Evolutionary conservation across 176 grass and related monocot species (phyloP).

Genomic region (Oryza officinalis): DNA sequence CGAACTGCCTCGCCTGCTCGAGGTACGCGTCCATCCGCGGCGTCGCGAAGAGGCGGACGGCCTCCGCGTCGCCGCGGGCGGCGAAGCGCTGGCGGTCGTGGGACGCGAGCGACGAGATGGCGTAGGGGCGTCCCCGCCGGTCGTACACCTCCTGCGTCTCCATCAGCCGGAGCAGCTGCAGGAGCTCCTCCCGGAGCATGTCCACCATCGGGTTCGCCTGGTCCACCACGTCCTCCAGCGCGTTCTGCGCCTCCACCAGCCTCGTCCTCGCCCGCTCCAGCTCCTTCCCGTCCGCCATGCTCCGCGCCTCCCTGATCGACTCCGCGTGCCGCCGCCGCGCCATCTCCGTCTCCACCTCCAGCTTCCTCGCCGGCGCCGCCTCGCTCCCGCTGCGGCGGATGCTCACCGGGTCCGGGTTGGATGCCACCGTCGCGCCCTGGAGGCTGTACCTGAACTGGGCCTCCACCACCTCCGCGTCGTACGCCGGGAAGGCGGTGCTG

Average conservation of each 20-base stretch:
- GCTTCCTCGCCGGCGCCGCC: not conserved
- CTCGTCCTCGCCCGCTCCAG: not conserved
- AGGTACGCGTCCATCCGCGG: slow-evolving; percentile 30
- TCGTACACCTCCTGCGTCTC: slow-evolving; percentile 4
- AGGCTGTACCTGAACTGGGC: not conserved
- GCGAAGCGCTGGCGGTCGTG: slow-evolving; percentile 30
- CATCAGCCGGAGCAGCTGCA: slow-evolving; percentile 12
- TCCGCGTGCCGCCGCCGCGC: not conserved
- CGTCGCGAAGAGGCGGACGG: slow-evolving; percentile 21
- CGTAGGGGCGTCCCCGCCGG: not conserved
- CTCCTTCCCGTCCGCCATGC: not conserved
- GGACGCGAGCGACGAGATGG: slow-evolving; percentile 14
- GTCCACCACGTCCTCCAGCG: not conserved
- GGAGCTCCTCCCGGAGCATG: slow-evolving; percentile 21
- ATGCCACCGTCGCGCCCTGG: not conserved
- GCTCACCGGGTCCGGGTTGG: not conserved
- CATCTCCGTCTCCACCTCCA: not conserved
- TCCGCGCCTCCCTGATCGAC: not conserved
- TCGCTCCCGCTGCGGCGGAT: not conserved
- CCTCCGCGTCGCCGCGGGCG: slow-evolving; percentile 7
- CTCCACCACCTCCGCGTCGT: not conserved
- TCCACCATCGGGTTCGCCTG: not conserved
- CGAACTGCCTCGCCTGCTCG: slow-evolving; percentile 16
- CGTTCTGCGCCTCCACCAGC: not conserved
- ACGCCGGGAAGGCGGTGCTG: not conserved